A percentile compares a stretch with the other conserved stretches of the same genome.
Conservation (phyloP, 2,329 filamentous ascomycete genomes). For the Madurella fahalii region DNA sequence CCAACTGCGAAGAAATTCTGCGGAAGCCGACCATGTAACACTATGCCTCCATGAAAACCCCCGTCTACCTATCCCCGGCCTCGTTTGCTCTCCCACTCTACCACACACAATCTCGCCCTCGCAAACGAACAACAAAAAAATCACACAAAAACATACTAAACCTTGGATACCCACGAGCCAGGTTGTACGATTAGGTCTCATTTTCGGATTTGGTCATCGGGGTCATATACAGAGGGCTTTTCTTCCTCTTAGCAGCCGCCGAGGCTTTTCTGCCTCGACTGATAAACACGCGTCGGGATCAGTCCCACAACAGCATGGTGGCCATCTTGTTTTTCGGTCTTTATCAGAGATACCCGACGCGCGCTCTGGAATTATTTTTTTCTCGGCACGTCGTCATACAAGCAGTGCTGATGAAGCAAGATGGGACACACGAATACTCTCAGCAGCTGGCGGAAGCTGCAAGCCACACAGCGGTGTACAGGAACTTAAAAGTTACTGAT, state of each 20-base stretch:
- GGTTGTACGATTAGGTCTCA: conserved; percentile 29
- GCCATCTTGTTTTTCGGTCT: conserved; percentile 22
- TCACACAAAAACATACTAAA: conserved; percentile 12
- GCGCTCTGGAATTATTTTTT: not conserved
- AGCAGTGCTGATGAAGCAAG: conserved; percentile 13
- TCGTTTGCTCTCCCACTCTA: conserved; percentile 5
- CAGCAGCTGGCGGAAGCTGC: not conserved
- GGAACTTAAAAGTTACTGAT: conserved; percentile 18
- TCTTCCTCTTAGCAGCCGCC: conserved; percentile 5
- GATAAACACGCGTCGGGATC: conserved; percentile 24
- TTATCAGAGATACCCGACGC: conserved; percentile 25
- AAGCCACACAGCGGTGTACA: conserved; percentile 11
- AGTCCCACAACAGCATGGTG: conserved; percentile 23
- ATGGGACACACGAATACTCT: conserved; percentile 11
- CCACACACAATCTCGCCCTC: conserved; percentile 3
- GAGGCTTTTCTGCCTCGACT: conserved; percentile 12
- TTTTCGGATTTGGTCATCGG: conserved; percentile 23
- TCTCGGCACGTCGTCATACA: not conserved
- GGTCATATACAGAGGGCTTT: conserved; percentile 19
- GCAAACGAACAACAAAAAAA: conserved; percentile 9
- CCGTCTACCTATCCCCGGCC: not conserved
- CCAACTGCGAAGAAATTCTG: conserved; percentile 90
- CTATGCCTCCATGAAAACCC: not conserved
- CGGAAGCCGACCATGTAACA: conserved; percentile 53
- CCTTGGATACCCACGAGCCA: conserved; percentile 20